Evolutionary conservation across 176 grass and related monocot genomes (phyloP), one percentile per base, ranked within the genome.

Genomic region (Neostapfia colusana): DNA sequence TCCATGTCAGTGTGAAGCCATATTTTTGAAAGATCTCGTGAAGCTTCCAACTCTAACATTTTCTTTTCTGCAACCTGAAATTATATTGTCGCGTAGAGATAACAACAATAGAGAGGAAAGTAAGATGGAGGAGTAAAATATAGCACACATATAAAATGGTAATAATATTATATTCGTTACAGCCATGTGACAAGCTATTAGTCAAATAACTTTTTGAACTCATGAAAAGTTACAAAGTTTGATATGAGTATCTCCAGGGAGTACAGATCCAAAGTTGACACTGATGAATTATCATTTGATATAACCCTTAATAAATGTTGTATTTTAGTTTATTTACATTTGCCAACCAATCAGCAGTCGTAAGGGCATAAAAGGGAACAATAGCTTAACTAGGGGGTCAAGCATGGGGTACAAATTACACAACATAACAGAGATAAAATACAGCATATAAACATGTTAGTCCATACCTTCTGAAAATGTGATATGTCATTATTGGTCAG

Each of bases 1-100:
- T 98, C 95, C 95, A 98, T 98, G 76, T 98, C 95, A 78, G 79
- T 79, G 42, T 98, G 95, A 69, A 98, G 86, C 91, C 95, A 98
- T 90, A 81, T 82, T 80, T 98, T 98, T 75, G 86, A 85, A 93
- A 98, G 84, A 74, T 94, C 87, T 25, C 91, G 84, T 74, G 87
- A 92, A 88, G 82, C 86, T 88, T 98, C 95, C 36, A 98, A 55
- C 82, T 98, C 91, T 56, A 92, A 82, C 71, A 88, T 86, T 90
- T 89, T 94, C 54, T 74, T 90, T 67, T 92, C 82, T 28, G 89
- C 85, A 78, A 93, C 79, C 93, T 93, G 61, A 83, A 70, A 84
- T 55, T 66, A 16, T 67, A 42, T 54, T 27, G 56, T 27, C 8
- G 58, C 15, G 17, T 51, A 69, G 17, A 6, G 8, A 37, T 63